Conservation (phyloP, 2,329 filamentous ascomycete genomes). For the Alternaria infectoria region DNA sequence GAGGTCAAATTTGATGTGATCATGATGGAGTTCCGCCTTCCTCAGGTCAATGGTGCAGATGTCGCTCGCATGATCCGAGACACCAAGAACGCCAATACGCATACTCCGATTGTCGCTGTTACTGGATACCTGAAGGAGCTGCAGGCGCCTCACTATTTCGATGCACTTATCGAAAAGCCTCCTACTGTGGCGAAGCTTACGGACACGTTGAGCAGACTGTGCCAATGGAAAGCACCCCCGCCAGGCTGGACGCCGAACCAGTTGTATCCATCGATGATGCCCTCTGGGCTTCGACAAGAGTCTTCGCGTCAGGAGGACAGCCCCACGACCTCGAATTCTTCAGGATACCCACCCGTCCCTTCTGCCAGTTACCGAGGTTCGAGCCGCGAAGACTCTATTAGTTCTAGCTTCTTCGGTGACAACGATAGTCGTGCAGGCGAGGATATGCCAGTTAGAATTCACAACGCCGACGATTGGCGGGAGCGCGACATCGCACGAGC, state of each 20-base stretch:
- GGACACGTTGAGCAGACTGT: slow-evolving; percentile 84
- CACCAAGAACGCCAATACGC: slow-evolving; percentile 91
- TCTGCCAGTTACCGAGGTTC: slow-evolving; percentile 79
- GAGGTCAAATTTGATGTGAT: slow-evolving; percentile 99
- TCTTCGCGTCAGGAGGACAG: slow-evolving; percentile 74
- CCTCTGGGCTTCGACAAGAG: slow-evolving; percentile 69
- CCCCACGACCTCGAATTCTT: slow-evolving; percentile 78
- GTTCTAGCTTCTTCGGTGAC: slow-evolving; percentile 86
- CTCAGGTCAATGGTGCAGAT: slow-evolving; percentile 92
- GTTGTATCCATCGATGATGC: slow-evolving; percentile 55
- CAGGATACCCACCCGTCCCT: slow-evolving; percentile 73
- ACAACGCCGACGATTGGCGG: slow-evolving; percentile 78
- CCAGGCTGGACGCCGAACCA: slow-evolving; percentile 59
- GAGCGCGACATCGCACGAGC: slow-evolving; percentile 59
- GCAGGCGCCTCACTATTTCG: slow-evolving; percentile 93
- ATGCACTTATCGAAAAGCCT: slow-evolving; percentile 93
- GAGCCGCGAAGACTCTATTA: slow-evolving; percentile 86
- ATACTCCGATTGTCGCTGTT: slow-evolving; percentile 94
- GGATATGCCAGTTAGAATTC: slow-evolving; percentile 77
- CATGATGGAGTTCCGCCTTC: slow-evolving; percentile 95
- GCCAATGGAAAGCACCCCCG: slow-evolving; percentile 88
- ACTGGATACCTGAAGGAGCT: slow-evolving; percentile 98
- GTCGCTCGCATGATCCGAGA: slow-evolving; percentile 97
- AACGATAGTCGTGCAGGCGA: slow-evolving; percentile 76
- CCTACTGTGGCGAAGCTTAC: slow-evolving; percentile 90